Conservation (phyloP, 2,329 filamentous ascomycete genomes). For the Ramularia collo-cygni region DNA sequence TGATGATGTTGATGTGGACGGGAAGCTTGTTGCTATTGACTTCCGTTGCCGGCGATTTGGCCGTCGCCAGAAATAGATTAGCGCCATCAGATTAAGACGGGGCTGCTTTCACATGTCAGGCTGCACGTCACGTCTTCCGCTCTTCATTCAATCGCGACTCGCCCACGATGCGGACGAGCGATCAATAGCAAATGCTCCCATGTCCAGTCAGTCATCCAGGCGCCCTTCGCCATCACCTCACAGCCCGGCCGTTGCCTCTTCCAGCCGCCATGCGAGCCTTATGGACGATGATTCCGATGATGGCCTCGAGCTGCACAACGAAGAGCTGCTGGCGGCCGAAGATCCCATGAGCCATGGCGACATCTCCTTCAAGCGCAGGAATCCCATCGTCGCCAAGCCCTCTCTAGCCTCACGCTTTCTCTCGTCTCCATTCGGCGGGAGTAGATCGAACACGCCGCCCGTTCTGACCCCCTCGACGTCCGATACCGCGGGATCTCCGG, state of each 20-base stretch:
- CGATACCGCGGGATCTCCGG: slow-evolving; percentile 26
- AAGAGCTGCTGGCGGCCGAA: slow-evolving; percentile 34
- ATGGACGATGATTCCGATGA: slow-evolving; percentile 29
- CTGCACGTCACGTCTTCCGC: neutral
- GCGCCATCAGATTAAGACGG: too few species aligned
- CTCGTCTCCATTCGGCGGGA: slow-evolving; percentile 31
- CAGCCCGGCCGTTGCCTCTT: slow-evolving; percentile 38
- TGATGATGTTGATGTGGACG: too few species aligned
- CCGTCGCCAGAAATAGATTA: too few species aligned
- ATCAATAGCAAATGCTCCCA: slow-evolving; percentile 21
- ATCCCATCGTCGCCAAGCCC: slow-evolving; percentile 21
- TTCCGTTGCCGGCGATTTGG: too few species aligned
- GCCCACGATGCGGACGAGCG: neutral
- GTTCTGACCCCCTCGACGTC: slow-evolving; percentile 11
- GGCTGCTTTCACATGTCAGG: neutral
- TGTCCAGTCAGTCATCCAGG: slow-evolving; percentile 30
- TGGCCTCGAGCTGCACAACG: slow-evolving; percentile 39
- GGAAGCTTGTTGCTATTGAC: too few species aligned
- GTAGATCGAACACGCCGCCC: slow-evolving; percentile 13
- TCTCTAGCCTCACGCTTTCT: slow-evolving; percentile 42
- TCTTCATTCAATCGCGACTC: neutral
- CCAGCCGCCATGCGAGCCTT: slow-evolving; percentile 35
- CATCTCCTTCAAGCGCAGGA: slow-evolving; percentile 63
- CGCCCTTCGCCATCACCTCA: slow-evolving; percentile 23
- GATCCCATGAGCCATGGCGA: slow-evolving; percentile 35